Base-by-base conservation (phyloP, 805 yeast genomes). In the Yarrowia sp. region DNA sequence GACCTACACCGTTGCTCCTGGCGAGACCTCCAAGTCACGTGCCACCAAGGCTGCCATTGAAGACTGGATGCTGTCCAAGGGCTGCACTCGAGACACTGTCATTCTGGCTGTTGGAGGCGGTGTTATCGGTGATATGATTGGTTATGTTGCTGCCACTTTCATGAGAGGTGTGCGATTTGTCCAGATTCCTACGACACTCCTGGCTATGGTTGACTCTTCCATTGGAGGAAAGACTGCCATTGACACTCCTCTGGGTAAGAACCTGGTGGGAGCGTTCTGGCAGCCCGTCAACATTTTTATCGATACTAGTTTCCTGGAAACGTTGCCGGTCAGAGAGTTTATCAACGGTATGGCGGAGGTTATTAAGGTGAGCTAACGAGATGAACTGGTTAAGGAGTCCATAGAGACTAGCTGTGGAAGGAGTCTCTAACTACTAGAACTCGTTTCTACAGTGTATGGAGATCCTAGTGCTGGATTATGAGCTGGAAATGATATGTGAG, bases 291-390 rank as follows among this genome's bases (percentile, higher is more conserved):
- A 88, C 71, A 90, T 95, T 67, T 86, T 92, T 74, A 95, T 89
- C 33, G 99, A 95, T 76, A 86, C 92, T 64, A 83, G 87, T 41
- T 93, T 95, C 79, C 81, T 95, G 73, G 88, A 87, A 68, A 89
- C 98, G 15, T 81, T 95, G 66, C 98, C 98, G 1, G 87, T 86
- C 62, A 85, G 99, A 71, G 98, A 95, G 76, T 91, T 95, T 75
- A 90, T 95, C 71, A 95, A 95, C 74, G 99, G 99, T 67, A 95
- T 95, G 92, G 97, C 97, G 4, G 99, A 95, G 77, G 97, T 95
- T 57, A 88, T 95, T 71, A 95, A 95, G 69, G 61, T 55, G 61
- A 41, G 61, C 41, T 22, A 22, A n/a, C n/a, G 28, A 22, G 28
- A 22, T 5, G 3, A 22, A 22, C 28, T 22, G 28, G 28, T 22